phyloP scores from a whole-genome alignment of 176 grass and related monocot species.

The Phyllostachys edulis region DNA sequence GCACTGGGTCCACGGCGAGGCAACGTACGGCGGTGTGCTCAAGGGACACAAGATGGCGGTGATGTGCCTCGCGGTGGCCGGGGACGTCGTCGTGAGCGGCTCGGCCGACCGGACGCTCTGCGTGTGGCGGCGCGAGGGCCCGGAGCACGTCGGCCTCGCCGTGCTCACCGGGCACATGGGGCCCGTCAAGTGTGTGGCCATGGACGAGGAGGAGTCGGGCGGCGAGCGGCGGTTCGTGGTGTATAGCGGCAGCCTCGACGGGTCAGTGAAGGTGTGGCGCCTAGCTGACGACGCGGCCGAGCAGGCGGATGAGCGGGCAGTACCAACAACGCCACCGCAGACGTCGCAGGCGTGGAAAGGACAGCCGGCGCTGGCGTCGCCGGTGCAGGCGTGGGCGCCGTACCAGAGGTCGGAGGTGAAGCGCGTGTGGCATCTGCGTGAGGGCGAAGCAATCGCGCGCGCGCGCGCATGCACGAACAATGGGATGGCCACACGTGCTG shows the following conservation, averaged over 20 bases:
- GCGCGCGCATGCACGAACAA: background rate
- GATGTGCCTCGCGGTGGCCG: conserved; percentile 58
- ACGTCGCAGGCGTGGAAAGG: background rate
- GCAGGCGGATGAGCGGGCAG: background rate
- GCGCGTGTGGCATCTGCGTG: conserved; percentile 19
- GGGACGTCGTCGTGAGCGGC: conserved; percentile 53
- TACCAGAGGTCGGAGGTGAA: background rate
- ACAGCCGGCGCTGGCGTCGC: background rate
- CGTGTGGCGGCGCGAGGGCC: conserved; percentile 50
- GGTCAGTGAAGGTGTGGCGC: conserved; percentile 63
- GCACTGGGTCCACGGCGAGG: conserved; percentile 7
- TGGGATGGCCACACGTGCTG: background rate
- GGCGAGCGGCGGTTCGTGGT: conserved; percentile 42
- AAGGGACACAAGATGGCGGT: conserved; percentile 41
- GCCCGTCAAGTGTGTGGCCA: conserved; percentile 56
- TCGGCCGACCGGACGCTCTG: conserved; percentile 60
- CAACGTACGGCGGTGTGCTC: conserved; percentile 15
- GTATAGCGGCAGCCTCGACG: conserved; percentile 66
- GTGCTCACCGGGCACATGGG: conserved; percentile 51
- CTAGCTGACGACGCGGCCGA: conserved; percentile 13
- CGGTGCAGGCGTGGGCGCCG: background rate
- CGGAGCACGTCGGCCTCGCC: conserved; percentile 26
- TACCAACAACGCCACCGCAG: background rate
- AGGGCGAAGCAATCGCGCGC: conserved; percentile 6
- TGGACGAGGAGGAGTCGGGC: conserved; percentile 32